These are phyloP conservation scores for Aspergillus neoniger DNA, from an alignment of 2,329 filamentous ascomycete genomes.

Conservation along the genomic window DNA sequence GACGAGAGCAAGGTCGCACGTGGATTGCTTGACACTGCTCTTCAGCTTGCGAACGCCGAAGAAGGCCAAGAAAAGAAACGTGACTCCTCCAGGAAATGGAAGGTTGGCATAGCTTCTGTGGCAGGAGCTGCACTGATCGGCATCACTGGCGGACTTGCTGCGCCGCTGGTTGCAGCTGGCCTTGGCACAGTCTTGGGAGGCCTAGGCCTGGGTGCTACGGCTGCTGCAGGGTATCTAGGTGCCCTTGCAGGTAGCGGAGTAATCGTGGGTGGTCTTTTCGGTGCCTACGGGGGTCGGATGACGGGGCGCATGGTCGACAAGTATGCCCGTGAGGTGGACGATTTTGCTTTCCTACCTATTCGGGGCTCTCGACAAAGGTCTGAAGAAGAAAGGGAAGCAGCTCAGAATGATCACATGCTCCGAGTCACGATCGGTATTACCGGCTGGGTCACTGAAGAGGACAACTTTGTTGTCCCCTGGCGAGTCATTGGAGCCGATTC, in stretches of 20 bases:
- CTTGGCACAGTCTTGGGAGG: conserved; percentile 79
- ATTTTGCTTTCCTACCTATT: conserved; percentile 83
- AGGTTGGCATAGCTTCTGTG: conserved; percentile 83
- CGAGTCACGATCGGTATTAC: conserved; percentile 80
- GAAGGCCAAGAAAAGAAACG: conserved; percentile 70
- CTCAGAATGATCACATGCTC: conserved; percentile 63
- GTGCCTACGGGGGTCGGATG: conserved; percentile 84
- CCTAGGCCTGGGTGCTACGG: conserved; percentile 70
- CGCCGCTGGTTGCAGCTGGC: conserved; percentile 74
- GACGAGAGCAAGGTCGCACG: conserved; percentile 76
- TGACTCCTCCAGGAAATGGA: conserved; percentile 68
- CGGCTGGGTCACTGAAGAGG: conserved; percentile 74
- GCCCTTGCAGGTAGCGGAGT: conserved; percentile 76
- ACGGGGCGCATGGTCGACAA: conserved; percentile 83
- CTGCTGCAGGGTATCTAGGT: conserved; percentile 77
- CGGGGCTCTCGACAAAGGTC: conserved; percentile 56
- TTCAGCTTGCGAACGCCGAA: conserved; percentile 75
- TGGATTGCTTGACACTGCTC: conserved; percentile 73
- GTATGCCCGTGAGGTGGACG: conserved; percentile 82
- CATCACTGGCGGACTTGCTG: conserved; percentile 75
- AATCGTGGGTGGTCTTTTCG: conserved; percentile 81
- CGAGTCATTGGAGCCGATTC: conserved; percentile 68
- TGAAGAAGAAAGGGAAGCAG: conserved; percentile 42
- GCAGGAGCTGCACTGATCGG: conserved; percentile 86
- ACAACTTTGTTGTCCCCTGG: conserved; percentile 79